A percentile compares a stretch with the other conserved stretches of the same genome.
phyloP scores from a whole-genome alignment of 2,329 filamentous ascomycete species.

The Pseudohalonectria lignicola region DNA sequence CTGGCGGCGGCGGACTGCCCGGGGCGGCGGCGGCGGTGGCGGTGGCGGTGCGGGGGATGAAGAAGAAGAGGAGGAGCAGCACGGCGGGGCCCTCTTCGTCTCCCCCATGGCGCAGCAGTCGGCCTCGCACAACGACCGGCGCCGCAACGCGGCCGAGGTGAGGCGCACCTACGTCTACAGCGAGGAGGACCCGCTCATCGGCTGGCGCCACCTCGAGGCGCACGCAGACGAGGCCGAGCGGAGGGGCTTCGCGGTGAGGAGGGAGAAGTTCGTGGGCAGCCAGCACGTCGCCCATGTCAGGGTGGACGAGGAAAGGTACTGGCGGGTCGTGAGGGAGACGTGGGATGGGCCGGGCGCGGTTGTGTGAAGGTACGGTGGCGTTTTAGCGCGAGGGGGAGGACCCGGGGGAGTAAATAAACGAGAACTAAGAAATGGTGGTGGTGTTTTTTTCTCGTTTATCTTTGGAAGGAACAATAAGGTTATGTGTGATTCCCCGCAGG shows the following conservation, averaged over 20 bases:
- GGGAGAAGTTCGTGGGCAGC: conserved; percentile 34
- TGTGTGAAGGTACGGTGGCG: too few relatives aligned
- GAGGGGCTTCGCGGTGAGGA: conserved; percentile 27
- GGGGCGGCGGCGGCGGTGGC: too few relatives aligned
- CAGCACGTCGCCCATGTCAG: conserved; percentile 40
- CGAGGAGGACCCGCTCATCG: conserved; percentile 33
- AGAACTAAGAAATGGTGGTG: too few relatives aligned
- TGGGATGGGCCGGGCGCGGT: conserved; percentile 30
- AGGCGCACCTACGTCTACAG: conserved; percentile 42
- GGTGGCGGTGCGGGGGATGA: too few relatives aligned
- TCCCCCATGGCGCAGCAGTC: conserved; percentile 20
- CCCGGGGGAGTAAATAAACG: too few relatives aligned
- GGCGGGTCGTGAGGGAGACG: conserved; percentile 31
- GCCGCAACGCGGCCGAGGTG: conserved; percentile 23
- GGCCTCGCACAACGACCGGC: conserved; percentile 22
- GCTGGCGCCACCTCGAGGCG: conserved; percentile 31
- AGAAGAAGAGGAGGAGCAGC: too few relatives aligned
- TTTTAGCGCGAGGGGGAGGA: too few relatives aligned
- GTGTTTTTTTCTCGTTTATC: too few relatives aligned
- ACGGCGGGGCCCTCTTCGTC: too few relatives aligned
- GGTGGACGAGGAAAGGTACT: conserved; percentile 35
- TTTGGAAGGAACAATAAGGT: not conserved
- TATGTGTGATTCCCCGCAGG: not conserved
- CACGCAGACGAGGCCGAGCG: conserved; percentile 30
- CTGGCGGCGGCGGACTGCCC: too few relatives aligned